These are phyloP conservation scores for Picea sitchensis DNA, from an alignment of 75 land plant species.

Conservation along the genomic window DNA sequence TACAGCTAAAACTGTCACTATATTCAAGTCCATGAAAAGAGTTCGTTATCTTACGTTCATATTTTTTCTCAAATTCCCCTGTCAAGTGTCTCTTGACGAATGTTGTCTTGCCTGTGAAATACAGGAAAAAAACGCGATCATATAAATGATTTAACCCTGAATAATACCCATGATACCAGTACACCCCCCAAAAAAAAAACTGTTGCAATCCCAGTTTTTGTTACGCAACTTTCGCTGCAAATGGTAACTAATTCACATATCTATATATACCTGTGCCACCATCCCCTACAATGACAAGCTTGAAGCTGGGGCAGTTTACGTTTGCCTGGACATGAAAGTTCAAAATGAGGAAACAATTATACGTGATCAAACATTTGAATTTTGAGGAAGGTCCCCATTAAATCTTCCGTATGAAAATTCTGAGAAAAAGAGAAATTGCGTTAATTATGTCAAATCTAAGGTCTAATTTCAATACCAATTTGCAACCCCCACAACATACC, in stretches of 20 bases:
- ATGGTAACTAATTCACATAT: not conserved
- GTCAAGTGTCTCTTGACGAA: slow-evolving; percentile 83
- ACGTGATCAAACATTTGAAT: too few species aligned
- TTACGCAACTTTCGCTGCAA: not conserved
- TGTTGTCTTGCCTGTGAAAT: slow-evolving; percentile 59
- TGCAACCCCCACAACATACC: too few species aligned
- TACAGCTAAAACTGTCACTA: not conserved
- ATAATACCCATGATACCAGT: not conserved
- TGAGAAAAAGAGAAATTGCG: too few species aligned
- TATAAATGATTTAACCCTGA: too few species aligned
- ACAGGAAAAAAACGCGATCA: not conserved
- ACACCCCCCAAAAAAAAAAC: not conserved
- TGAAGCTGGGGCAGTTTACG: slow-evolving; percentile 54
- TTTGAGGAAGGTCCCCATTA: too few species aligned
- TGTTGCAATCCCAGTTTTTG: not conserved
- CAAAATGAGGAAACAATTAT: too few species aligned
- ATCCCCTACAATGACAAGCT: slow-evolving; percentile 75
- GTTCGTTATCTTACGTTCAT: slow-evolving; percentile 52
- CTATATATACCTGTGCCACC: slow-evolving; percentile 61
- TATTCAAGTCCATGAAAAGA: not conserved
- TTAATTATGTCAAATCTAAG: too few species aligned
- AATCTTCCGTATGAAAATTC: too few species aligned
- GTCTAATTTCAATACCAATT: too few species aligned
- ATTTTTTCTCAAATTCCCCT: slow-evolving; percentile 82
- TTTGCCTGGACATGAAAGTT: slow-evolving; percentile 13